Base-by-base conservation (phyloP, 257 asterid genomes). In the Fraxinus anomala region DNA sequence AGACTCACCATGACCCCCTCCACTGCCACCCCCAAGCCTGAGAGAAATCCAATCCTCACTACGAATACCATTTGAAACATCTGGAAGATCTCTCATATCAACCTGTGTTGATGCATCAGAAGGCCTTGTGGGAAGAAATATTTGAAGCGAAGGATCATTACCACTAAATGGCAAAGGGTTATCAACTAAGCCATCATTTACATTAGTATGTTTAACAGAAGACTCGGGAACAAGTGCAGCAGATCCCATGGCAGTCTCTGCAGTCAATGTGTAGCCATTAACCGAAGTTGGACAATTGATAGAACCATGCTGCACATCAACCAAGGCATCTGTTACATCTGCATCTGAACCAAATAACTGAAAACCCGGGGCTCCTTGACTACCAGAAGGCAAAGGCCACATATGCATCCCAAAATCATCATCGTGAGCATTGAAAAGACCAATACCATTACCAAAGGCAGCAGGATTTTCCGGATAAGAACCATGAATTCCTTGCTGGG, bases 71-170 rank as follows among this genome's bases (percentile, higher is more conserved):
- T 93, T 92, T 51, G 96, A 86, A 74, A 80, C 85, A 54, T 89
- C 94, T 39, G 84, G 91, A 74, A 78, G 89, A 79, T 84, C 90
- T 82, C 90, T 79, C 87, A 82, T 36, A 82, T 87, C 95, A 83
- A 85, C 81, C 87, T 88, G 91, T 16, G 36, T 31, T 63, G 94
- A 82, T 79, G 86, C 79, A 83, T 86, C 92, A 63, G 94, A 86
- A 16, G 97, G 93, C 87, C 89, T 89, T 23, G 99, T 83, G 51
- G 99, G 95, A 73, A 96, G 95, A 89, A 93, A 95, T 89, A 93
- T 87, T 78, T 95, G 98, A 78, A 93, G 97, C 0, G 98, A 85
- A n/a, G 92, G 97, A 82, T 96, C 99, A 65, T 84, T 88, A 73
- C 93, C 92, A 80, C 86, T 82, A 80, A 85, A 87, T 13, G 88